phyloP scores from a whole-genome alignment of 495 filamentous ascomycete genomes.

The Podospora sp. region DNA sequence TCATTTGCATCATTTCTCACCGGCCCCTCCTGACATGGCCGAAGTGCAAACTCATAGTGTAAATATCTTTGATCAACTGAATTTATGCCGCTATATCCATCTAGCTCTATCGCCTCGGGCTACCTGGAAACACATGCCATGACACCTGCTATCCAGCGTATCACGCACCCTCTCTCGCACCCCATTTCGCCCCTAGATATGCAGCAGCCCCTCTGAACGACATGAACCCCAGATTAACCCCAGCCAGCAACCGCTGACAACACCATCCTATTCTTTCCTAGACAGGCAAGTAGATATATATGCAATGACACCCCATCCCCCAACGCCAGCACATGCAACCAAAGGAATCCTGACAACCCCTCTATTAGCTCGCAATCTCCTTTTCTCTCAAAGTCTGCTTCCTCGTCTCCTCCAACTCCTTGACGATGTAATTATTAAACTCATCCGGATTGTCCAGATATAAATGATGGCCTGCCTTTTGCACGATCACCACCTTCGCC shows the following conservation, averaged over 20 bases:
- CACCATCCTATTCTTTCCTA: not conserved
- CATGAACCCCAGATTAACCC: not conserved
- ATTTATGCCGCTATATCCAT: too few relatives aligned
- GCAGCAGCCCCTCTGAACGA: too few relatives aligned
- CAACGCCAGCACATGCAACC: not conserved
- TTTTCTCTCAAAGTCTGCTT: conserved; percentile 15
- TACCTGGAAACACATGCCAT: too few relatives aligned
- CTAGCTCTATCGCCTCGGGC: too few relatives aligned
- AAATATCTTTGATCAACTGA: too few relatives aligned
- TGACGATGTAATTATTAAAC: conserved; percentile 75
- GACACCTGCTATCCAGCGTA: too few relatives aligned
- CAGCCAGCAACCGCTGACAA: not conserved
- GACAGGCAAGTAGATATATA: not conserved
- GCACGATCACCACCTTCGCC: conserved; percentile 83
- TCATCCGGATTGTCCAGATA: conserved; percentile 90
- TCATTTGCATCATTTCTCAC: too few relatives aligned
- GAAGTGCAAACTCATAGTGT: too few relatives aligned
- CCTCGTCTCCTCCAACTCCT: conserved; percentile 75
- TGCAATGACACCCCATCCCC: not conserved
- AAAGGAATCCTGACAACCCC: not conserved
- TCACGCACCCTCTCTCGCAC: too few relatives aligned
- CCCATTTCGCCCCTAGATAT: too few relatives aligned
- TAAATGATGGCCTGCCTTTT: conserved; percentile 85
- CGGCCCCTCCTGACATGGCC: too few relatives aligned
- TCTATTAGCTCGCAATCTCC: not conserved